Conservation (phyloP, 2,329 filamentous ascomycete species). For the Claviceps humidiphila region DNA sequence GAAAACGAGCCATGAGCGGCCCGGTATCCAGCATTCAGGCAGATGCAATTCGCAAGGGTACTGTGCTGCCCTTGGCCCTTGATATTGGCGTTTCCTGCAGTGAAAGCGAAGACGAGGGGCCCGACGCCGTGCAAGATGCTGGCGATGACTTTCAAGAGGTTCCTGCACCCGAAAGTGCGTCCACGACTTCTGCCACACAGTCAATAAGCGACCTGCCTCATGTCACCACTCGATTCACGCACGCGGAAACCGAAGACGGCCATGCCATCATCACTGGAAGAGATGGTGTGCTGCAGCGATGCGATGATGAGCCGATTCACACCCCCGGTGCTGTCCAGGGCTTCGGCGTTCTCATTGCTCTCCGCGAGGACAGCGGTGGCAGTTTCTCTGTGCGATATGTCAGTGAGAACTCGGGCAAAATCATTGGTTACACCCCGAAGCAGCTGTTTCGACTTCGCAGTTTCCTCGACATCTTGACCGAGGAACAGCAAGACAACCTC, state of each 20-base stretch:
- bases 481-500: conserved; percentile 73
- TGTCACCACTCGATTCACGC: conserved; percentile 63
- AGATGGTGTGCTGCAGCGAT: conserved; percentile 60
- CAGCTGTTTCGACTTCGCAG: conserved; percentile 61
- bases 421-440: conserved; percentile 66
- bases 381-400: conserved; percentile 58
- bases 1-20: conserved; percentile 23
- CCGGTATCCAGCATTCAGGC: conserved; percentile 32
- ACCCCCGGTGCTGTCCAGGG: conserved; percentile 70
- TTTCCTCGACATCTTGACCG: conserved; percentile 72
- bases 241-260: conserved; percentile 61
- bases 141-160: not conserved
- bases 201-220: conserved; percentile 29
- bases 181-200: conserved; percentile 10
- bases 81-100: conserved; percentile 19
- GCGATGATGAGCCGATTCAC: conserved; percentile 85
- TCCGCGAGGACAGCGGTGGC: conserved; percentile 57
- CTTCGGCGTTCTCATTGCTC: conserved; percentile 64
- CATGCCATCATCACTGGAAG: conserved; percentile 74
- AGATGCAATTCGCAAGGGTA: conserved; percentile 27
- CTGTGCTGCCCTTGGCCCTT: conserved; percentile 20
- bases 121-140: not conserved
- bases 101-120: conserved; percentile 15
- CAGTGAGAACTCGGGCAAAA: conserved; percentile 64
- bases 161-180: conserved; percentile 6